A percentile compares a stretch with the other conserved stretches of the same genome.
These are phyloP conservation scores for Xylariaceae sp. DNA, from an alignment of 2,329 filamentous ascomycete species.

Conservation along the genomic window DNA sequence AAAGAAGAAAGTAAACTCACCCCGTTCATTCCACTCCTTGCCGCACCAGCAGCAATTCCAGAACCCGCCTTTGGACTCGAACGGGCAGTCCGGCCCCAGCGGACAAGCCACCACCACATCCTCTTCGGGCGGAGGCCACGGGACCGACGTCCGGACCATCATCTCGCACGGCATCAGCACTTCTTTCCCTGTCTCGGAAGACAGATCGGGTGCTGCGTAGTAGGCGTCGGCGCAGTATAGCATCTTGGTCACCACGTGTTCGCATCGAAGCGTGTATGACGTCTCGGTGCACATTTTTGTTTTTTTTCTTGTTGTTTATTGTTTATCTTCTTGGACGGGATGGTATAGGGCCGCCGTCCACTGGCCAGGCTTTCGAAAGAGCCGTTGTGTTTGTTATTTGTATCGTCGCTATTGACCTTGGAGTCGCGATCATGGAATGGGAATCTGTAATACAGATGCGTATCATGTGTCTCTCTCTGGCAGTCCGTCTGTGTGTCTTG, in stretches of 20 bases:
- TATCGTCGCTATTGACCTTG: no score
- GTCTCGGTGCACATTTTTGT: slow-evolving; percentile 47
- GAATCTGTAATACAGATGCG: no score
- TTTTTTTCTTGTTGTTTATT: slow-evolving; percentile 1
- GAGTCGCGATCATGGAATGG: no score
- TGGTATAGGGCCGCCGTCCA: not conserved
- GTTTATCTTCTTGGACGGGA: not conserved
- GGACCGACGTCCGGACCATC: slow-evolving; percentile 38
- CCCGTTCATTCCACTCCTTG: slow-evolving; percentile 45
- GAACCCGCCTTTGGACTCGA: slow-evolving; percentile 42
- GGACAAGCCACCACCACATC: no score
- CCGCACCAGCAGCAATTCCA: slow-evolving; percentile 56
- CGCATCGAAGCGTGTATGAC: slow-evolving; percentile 46
- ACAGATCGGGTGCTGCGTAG: no score
- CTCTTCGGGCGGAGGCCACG: slow-evolving; percentile 45
- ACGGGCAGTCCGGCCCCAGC: slow-evolving; percentile 45
- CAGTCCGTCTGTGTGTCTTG: no score
- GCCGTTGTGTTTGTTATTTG: no score
- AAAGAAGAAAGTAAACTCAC: no score
- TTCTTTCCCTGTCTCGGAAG: no score
- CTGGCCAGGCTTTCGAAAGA: no score
- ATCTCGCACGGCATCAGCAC: slow-evolving; percentile 41
- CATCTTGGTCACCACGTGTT: slow-evolving; percentile 42
- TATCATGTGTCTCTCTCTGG: no score
- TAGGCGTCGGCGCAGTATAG: slow-evolving; percentile 41